Evolutionary conservation across 495 filamentous ascomycete species (phyloP), one percentile per base, ranked within the genome.

Genomic region (Cercophora sp.): DNA sequence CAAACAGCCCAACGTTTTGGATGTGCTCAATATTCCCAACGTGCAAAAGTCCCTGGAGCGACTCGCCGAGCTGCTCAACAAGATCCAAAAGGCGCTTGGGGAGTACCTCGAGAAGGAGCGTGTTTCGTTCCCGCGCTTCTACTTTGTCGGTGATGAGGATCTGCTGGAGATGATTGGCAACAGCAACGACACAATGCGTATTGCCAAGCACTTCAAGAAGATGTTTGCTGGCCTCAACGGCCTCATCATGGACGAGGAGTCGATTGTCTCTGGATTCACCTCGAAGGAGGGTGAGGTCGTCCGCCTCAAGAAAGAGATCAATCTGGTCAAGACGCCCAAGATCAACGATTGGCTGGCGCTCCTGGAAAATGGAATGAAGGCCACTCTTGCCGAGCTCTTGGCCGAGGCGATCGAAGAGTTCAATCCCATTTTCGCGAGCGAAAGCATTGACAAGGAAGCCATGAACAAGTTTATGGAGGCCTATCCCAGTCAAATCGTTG

Each of bases 81-180:
- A 97, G 74, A 99, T 99, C 47, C 94, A 99, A 61, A 99, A 99
- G 70, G 93, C 93, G 3, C 83, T 99, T 11, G 93, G 93, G 63
- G 93, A 99, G 74, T 99, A 99, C 60, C 84, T 99, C 41, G 93
- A 99, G 70, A 89, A 92, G 51, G 93, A 99, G 74, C 81, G 93
- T 62, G 85, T 96, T 3, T 93, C 93, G 2, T 99, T 99, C 74
- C 93, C 93, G 41, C 83, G 93, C 25, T 99, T 99, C 75, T 99
- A 99, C 69, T 99, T 99, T 62, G 93, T 99, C 50, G 93, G 93
- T 66, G 93, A 99, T 60, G 93, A 99, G 69, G 93, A 99, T 68
- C 74, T 99, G 52, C 77, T 99, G n/a, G 93, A 99, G 69, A 99
- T 99, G 69, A 99, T 99, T 45, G 93, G 93, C 65, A 99, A 99